Percentiles rank a stretch among this genome's conserved stretches.
phyloP scores from a whole-genome alignment of 495 filamentous ascomycete genomes.

The Penicillium soppii region DNA sequence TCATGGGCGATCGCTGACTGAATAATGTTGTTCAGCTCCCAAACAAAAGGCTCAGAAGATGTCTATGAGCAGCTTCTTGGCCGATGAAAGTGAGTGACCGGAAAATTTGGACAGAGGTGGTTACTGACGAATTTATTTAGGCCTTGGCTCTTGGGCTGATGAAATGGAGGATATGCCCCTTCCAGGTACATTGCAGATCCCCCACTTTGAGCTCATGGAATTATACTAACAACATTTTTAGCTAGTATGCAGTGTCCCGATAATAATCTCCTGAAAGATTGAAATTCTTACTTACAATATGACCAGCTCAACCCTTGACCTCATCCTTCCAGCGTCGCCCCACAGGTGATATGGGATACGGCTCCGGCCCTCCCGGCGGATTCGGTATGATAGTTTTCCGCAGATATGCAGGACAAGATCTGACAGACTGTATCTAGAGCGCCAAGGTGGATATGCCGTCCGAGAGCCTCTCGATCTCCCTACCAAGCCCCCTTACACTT shows the following conservation, averaged over 20 bases:
- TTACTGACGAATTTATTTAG: slow-evolving; percentile 56
- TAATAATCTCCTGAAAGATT: neutral
- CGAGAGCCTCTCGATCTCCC: slow-evolving; percentile 86
- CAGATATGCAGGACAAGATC: slow-evolving; percentile 4
- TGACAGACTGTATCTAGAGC: slow-evolving; percentile 33
- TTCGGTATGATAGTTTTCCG: slow-evolving; percentile 7
- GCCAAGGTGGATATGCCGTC: slow-evolving; percentile 58
- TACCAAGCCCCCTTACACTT: slow-evolving; percentile 87
- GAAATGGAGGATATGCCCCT: slow-evolving; percentile 88
- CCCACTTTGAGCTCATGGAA: neutral
- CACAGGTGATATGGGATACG: slow-evolving; percentile 46
- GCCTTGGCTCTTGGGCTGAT: slow-evolving; percentile 94
- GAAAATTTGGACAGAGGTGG: slow-evolving; percentile 12
- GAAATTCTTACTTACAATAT: slow-evolving; percentile 8
- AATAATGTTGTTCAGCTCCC: slow-evolving; percentile 31
- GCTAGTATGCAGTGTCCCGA: slow-evolving; percentile 35
- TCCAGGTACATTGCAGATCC: slow-evolving; percentile 56
- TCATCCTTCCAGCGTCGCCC: slow-evolving; percentile 46
- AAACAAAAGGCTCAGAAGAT: slow-evolving; percentile 93
- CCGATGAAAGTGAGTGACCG: slow-evolving; percentile 69
- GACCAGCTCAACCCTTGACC: slow-evolving; percentile 33
- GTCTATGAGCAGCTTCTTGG: slow-evolving; percentile 87
- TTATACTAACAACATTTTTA: slow-evolving; percentile 26
- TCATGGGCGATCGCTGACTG: slow-evolving; percentile 22
- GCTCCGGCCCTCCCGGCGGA: slow-evolving; percentile 36